Base-by-base conservation (phyloP, 257 asterid genomes). In the Cruciata laevipes region DNA sequence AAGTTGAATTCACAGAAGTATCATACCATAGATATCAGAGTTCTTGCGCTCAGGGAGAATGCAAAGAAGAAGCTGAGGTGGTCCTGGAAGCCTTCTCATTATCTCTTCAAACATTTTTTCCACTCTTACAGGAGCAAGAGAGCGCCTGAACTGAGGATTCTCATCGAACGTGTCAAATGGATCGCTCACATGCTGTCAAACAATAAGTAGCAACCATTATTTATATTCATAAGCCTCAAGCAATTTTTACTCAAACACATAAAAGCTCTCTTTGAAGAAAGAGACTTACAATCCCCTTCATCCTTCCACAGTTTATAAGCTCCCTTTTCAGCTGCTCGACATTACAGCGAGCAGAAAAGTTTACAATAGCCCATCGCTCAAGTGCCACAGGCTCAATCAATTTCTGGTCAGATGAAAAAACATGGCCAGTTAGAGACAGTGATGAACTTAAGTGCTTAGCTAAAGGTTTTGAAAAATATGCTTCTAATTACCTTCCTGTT, bases 241-340 rank as follows among this genome's bases (percentile, higher is more conserved):
- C 14, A 9, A 2, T 37, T 37, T 37, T 37, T 37, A 37, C 42
- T 37, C 42, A 7, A 8, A 10, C 51, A 42, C 5, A 42, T 42
- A 12, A 12, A 42, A 3, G 11, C 4, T 42, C 17, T 42, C 3
- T 23, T n/a, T 51, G 57, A 9, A 27, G 20, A 38, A 14, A 47
- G 40, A 31, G 33, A 79, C 87, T 78, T 59, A 89, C 97, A 35
- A 89, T 84, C 79, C 97, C 97, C 80, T 90, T 90, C 75, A 67
- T 71, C 12, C 53, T 18, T 7, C 87, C 89, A 65, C 89, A 84
- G 69, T 78, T 73, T 0, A 38, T 40, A 38, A 89, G 65, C 70
- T 76, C 83, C 1, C 7, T 33, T 37, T 78, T 33, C 52, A 89
- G 63, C 5, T 56, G 67, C 5, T 42, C 40, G 67, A 80, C 37